phyloP scores from a whole-genome alignment of 2,329 filamentous ascomycete species.

The Ceratocystis harringtonii region DNA sequence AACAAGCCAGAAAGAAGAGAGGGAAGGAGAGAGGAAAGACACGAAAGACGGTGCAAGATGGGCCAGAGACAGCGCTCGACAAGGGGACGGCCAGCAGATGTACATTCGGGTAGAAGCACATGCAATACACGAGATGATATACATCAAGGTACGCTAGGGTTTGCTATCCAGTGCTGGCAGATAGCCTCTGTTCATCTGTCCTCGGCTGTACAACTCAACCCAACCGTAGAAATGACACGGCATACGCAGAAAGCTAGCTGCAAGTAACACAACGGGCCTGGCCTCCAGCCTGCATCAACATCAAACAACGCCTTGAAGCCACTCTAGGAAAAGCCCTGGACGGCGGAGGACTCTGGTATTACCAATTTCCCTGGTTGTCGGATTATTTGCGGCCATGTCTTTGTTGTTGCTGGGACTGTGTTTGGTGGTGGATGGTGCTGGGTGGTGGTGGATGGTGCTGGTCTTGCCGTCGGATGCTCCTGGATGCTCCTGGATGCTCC shows the following conservation, averaged over 20 bases:
- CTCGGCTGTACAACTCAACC: too few relatives aligned
- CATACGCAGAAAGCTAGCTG: too few relatives aligned
- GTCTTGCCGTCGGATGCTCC: not conserved
- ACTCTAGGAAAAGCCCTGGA: not conserved
- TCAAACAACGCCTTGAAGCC: conserved; percentile 6
- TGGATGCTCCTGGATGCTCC: not conserved
- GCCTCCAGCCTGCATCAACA: not conserved
- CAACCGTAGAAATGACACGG: too few relatives aligned
- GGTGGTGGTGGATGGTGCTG: not conserved
- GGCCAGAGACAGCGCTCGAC: not conserved
- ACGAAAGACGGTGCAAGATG: not conserved
- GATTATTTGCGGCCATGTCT: not conserved
- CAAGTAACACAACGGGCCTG: not conserved
- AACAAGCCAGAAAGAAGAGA: not conserved
- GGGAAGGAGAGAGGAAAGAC: not conserved
- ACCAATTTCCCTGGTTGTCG: not conserved
- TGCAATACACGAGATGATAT: too few relatives aligned
- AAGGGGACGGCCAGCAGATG: not conserved
- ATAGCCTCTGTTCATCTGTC: too few relatives aligned
- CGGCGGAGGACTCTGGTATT: too few relatives aligned
- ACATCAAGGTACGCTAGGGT: too few relatives aligned
- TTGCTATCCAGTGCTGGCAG: too few relatives aligned
- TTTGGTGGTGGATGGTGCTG: not conserved
- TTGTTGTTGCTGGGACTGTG: not conserved
- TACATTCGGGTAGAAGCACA: not conserved